Base-by-base conservation (phyloP, 345 rosid genomes). In the Cardamine occulta region DNA sequence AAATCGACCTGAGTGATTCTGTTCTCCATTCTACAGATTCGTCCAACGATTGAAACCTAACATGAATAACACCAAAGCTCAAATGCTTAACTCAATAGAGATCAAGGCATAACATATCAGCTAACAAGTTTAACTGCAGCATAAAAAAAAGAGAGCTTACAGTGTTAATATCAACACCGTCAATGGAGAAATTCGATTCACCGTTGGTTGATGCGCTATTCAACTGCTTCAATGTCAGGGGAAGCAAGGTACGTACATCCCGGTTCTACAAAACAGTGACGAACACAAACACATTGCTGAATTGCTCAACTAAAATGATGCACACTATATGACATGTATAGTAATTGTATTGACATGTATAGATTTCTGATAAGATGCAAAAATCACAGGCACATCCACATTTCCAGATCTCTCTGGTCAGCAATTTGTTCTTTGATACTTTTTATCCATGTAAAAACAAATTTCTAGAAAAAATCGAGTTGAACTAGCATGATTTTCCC, bases 211-310 rank as follows among this genome's bases (percentile, higher is more conserved):
- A 72, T 17, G 77, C 74, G 49, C 80, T 80, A 61, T 68, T 82
- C 81, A 87, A 73, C 80, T 87, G 93, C 86, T 90, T 90, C 65
- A 88, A 78, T 2, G 93, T 90, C 76, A 90, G 68, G 3, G 96
- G 91, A 34, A 87, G 83, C 84, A 88, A 79, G 40, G 87, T 75
- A 58, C 88, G 88, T 9, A 64, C 81, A 63, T 87, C 91, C 0
- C 88, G 87, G 47, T 83, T 87, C 96, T 88, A 84, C 66, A 66
- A 57, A 60, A 63, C 24, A 73, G 3, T 53, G 52, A 40, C 51
- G 40, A 72, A 62, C 17, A 72, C 42, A 58, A 40, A 51, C 12
- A 39, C 4, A 40, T 58, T 31, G 23, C 26, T 18, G 48, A n/a
- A 51, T 34, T 47, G 44, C 66, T 53, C 14, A 74, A 68, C 24